These are phyloP conservation scores for Metschnikowia lachancei DNA, from an alignment of 805 yeast genomes.

Conservation along the genomic window DNA sequence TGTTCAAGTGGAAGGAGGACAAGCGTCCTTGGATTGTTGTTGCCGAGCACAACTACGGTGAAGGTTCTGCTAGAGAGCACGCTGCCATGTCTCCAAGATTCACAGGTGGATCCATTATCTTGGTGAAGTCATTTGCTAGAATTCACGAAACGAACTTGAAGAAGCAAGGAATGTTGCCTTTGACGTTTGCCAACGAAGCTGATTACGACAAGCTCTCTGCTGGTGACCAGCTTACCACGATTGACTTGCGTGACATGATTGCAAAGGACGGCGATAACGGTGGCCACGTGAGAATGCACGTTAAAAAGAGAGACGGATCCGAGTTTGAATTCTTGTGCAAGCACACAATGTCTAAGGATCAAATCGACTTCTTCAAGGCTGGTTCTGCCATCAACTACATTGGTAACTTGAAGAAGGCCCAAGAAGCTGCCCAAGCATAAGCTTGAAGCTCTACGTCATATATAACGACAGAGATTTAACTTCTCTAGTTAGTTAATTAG, in stretches of 20 bases:
- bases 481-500: conserved; percentile 3
- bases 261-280: conserved; percentile 85
- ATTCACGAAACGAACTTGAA: conserved; percentile 97
- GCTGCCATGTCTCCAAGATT: conserved; percentile 96
- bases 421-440: conserved; percentile 11
- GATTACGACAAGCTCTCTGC: conserved; percentile 81
- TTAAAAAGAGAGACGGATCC: conserved; percentile 73
- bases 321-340: conserved; percentile 66
- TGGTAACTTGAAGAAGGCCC: conserved; percentile 48
- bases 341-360: conserved; percentile 97
- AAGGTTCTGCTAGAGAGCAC: conserved; percentile 98
- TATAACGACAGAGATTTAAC: not conserved
- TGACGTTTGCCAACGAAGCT: conserved; percentile 83
- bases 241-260: conserved; percentile 49
- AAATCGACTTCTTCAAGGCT: conserved; percentile 92
- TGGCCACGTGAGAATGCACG: conserved; percentile 67
- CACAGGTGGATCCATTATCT: conserved; percentile 83
- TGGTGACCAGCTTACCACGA: conserved; percentile 51
- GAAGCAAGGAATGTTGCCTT: conserved; percentile 96
- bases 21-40: conserved; percentile 87
- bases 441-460: conserved; percentile 2
- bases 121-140: conserved; percentile 95
- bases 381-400: conserved; percentile 96
- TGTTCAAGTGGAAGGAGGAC: conserved; percentile 92
- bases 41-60: conserved; percentile 98